Evolutionary conservation across 1,284 basidiomycete species (phyloP).

Genomic region (Gomphus bonarii): DNA sequence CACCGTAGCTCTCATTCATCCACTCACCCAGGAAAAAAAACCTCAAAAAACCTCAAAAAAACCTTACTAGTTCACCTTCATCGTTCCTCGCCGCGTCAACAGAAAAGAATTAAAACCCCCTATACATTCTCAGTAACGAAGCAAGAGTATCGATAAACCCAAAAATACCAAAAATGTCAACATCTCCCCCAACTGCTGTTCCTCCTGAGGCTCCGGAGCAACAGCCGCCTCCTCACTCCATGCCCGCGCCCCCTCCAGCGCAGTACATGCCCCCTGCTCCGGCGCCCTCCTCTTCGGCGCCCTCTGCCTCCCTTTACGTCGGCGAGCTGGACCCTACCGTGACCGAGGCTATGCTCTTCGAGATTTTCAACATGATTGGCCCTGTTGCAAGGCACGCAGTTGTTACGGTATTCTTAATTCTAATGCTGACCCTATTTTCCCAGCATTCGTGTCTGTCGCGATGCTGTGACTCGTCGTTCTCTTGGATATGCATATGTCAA

Average conservation of each 20-base stretch:
- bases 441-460: constrained; percentile 98
- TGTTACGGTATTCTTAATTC: not conserved
- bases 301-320: constrained; percentile 94
- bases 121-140: constrained; percentile 17
- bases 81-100: not conserved
- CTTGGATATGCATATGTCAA: constrained; percentile 99
- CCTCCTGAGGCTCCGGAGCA: constrained; percentile 23
- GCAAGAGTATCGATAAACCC: constrained; percentile 11
- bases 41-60: constrained; percentile 8
- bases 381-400: constrained; percentile 80
- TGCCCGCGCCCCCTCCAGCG: constrained; percentile 38
- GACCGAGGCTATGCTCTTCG: constrained; percentile 99
- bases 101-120: constrained; percentile 17
- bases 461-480: constrained; percentile 98
- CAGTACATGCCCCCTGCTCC: constrained; percentile 49
- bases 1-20: not conserved
- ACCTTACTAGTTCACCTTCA: constrained; percentile 5
- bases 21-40: constrained; percentile 7
- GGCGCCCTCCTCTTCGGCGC: constrained; percentile 40
- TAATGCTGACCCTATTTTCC: not conserved
- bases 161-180: constrained; percentile 42
- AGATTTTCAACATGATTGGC: constrained; percentile 99
- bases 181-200: constrained; percentile 31
- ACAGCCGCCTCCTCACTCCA: constrained; percentile 26
- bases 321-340: constrained; percentile 97